These are phyloP conservation scores for Sphaerulina vaccinii DNA, from an alignment of 2,329 filamentous ascomycete species.

Conservation along the genomic window DNA sequence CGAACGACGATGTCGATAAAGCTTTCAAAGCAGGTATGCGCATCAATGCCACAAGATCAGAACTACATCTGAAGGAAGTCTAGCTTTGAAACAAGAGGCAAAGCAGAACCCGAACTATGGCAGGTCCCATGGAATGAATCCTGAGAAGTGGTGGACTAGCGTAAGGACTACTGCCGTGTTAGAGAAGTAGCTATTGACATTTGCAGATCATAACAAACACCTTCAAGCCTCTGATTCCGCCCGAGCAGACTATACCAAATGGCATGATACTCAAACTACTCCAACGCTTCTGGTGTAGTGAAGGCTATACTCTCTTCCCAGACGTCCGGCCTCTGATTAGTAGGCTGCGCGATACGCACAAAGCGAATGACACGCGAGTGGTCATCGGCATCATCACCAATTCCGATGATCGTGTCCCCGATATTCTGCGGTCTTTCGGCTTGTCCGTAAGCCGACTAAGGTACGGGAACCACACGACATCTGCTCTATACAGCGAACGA, in stretches of 20 bases:
- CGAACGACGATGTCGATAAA: constrained; percentile 42
- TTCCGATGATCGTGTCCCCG: constrained; percentile 60
- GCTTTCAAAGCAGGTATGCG: constrained; percentile 43
- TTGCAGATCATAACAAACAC: constrained; percentile 54
- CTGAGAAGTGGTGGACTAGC: constrained; percentile 60
- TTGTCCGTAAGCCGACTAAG: constrained; percentile 47
- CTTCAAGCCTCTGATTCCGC: constrained; percentile 45
- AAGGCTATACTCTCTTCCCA: constrained; percentile 53
- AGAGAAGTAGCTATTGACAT: not conserved
- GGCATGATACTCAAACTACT: constrained; percentile 52
- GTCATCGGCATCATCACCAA: constrained; percentile 62
- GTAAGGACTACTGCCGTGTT: constrained; percentile 40
- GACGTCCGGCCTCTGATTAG: constrained; percentile 50
- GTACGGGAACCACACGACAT: constrained; percentile 40
- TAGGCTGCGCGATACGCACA: constrained; percentile 37
- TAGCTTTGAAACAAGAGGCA: constrained; percentile 52
- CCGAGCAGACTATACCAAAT: constrained; percentile 41
- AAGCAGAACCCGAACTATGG: constrained; percentile 60
- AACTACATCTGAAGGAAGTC: too few species aligned
- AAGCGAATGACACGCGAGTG: constrained; percentile 20
- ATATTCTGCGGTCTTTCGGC: constrained; percentile 55
- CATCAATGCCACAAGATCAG: not conserved
- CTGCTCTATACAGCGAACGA: constrained; percentile 23
- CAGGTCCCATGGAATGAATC: constrained; percentile 50
- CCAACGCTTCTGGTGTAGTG: constrained; percentile 52